Percentiles rank a stretch among this genome's conserved stretches.
phyloP scores from a whole-genome alignment of 2,329 filamentous ascomycete species.

The Knufia petricola region DNA sequence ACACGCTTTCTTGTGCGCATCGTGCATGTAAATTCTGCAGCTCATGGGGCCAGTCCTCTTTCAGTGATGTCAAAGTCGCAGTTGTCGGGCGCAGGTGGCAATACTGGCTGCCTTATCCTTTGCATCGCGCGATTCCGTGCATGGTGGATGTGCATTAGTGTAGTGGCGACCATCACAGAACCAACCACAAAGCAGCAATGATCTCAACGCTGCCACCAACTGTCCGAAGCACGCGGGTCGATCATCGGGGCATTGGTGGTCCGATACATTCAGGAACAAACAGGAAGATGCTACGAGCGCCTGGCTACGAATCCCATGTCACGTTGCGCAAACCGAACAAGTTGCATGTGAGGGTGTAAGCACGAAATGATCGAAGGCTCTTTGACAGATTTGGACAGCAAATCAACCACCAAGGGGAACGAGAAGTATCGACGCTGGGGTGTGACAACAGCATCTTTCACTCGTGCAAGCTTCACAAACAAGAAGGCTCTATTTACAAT shows the following conservation, averaged over 20 bases:
- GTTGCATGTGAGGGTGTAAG: too few species aligned
- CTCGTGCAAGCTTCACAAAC: not conserved
- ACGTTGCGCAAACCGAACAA: too few species aligned
- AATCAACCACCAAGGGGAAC: not conserved
- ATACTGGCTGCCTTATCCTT: not conserved
- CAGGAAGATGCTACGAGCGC: too few species aligned
- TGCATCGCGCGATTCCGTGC: conserved; percentile 6
- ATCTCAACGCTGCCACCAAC: not conserved
- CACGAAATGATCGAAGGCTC: not conserved
- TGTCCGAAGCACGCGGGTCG: not conserved
- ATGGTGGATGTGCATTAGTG: conserved; percentile 6
- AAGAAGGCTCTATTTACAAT: not conserved
- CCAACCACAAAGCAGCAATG: not conserved
- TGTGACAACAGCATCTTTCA: not conserved
- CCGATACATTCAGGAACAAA: not conserved
- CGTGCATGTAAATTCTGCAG: not conserved
- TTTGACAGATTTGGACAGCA: not conserved
- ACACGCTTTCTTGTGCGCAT: not conserved
- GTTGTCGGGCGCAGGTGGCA: not conserved
- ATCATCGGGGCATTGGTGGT: not conserved
- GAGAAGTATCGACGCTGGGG: too few species aligned
- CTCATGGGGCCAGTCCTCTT: not conserved
- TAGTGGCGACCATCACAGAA: not conserved
- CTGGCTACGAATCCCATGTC: too few species aligned
- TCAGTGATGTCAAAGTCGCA: not conserved